A percentile compares a stretch with the other conserved stretches of the same genome.
phyloP scores from a whole-genome alignment of 2,329 filamentous ascomycete species.

The Penicillium sp. region DNA sequence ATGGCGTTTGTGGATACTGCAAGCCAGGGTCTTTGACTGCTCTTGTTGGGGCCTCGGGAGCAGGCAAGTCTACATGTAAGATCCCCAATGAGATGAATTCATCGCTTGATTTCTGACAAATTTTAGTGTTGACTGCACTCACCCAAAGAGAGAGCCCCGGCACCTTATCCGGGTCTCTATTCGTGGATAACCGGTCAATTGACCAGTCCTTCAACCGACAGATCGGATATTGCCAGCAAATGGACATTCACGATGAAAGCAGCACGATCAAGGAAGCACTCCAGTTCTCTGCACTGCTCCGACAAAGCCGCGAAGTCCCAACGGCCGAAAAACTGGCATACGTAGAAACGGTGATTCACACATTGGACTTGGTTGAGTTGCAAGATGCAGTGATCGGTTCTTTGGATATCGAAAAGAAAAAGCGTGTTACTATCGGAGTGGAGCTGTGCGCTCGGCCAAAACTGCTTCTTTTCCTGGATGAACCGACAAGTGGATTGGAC shows the following conservation, averaged over 20 bases:
- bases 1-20: conserved; percentile 68
- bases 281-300: conserved; percentile 61
- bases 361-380: conserved; percentile 58
- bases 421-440: conserved; percentile 66
- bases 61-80: conserved; percentile 58
- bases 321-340: conserved; percentile 59
- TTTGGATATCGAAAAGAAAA: conserved; percentile 63
- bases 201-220: conserved; percentile 60
- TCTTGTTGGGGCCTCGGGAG: conserved; percentile 71
- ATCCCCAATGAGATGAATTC: background rate
- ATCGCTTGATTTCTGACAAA: background rate
- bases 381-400: conserved; percentile 61
- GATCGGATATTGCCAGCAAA: conserved; percentile 67
- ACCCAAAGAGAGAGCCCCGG: conserved; percentile 66
- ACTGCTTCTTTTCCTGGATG: conserved; percentile 65
- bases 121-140: conserved; percentile 67
- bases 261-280: conserved; percentile 64
- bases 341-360: conserved; percentile 59
- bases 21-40: conserved; percentile 75
- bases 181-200: conserved; percentile 59
- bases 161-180: conserved; percentile 58
- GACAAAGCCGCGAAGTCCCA: conserved; percentile 51
- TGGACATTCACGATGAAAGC: conserved; percentile 65
- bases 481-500: conserved; percentile 64
- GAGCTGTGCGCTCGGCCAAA: conserved; percentile 64